Evolutionary conservation across 306 rosid genomes (phyloP).

Genomic region (Lablab purpureus): DNA sequence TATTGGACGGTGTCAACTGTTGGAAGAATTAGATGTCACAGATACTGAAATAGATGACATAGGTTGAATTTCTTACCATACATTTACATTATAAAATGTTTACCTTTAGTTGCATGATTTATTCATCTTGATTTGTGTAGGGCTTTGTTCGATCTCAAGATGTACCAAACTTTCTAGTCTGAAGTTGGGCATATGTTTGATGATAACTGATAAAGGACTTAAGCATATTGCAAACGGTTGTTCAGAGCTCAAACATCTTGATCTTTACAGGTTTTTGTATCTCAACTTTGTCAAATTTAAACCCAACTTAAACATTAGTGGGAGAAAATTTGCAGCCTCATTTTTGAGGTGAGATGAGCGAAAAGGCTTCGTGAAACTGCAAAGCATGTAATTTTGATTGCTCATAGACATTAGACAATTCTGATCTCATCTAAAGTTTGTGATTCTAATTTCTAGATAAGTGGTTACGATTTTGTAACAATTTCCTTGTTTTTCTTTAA

Average conservation of each 20-base stretch:
- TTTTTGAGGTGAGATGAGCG: conserved; percentile 3
- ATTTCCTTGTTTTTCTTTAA: neutral
- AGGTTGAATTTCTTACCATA: conserved; percentile 52
- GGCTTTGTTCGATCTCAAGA: conserved; percentile 62
- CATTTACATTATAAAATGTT: conserved; percentile 5
- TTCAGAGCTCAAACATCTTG: conserved; percentile 60
- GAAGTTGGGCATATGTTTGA: conserved; percentile 67
- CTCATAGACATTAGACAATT: conserved; percentile 10
- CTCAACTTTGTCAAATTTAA: conserved; percentile 37
- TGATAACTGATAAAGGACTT: conserved; percentile 66
- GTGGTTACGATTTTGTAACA: neutral
- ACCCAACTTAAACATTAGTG: neutral
- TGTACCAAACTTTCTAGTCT: conserved; percentile 64
- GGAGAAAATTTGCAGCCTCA: neutral
- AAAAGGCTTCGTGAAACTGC: neutral
- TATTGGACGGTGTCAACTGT: conserved; percentile 65
- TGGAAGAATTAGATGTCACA: conserved; percentile 75
- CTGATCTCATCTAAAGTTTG: neutral
- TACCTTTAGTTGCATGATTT: conserved; percentile 34
- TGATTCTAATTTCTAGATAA: conserved; percentile 31
- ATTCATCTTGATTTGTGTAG: conserved; percentile 52
- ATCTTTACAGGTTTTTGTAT: conserved; percentile 64
- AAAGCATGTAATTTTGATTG: conserved; percentile 8
- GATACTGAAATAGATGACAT: conserved; percentile 68
- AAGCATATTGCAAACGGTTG: conserved; percentile 58